phyloP scores from a whole-genome alignment of 345 rosid species.

The Psidium friedrichsthalianum region DNA sequence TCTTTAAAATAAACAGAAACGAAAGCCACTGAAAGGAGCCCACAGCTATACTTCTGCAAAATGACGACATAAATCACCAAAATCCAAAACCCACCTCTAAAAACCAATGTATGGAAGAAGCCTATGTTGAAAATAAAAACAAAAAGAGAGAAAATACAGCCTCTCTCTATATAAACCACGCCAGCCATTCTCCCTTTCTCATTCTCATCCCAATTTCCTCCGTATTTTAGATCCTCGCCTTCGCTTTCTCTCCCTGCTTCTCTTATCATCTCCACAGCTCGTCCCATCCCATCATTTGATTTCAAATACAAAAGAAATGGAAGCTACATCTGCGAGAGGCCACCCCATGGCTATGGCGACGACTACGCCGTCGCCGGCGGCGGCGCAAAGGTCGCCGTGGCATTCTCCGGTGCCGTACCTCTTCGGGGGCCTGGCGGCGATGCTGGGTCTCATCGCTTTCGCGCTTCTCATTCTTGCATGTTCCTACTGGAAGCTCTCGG shows the following conservation, averaged over 20 bases:
- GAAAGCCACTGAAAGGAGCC: neutral
- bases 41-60: neutral
- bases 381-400: slow-evolving; percentile 64
- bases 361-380: slow-evolving; percentile 1
- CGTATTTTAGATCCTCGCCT: neutral
- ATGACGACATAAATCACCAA: slow-evolving; percentile 11
- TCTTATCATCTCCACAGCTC: neutral
- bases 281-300: neutral
- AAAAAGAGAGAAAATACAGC: neutral
- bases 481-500: slow-evolving; percentile 92
- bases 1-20: neutral
- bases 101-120: neutral
- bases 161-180: slow-evolving; percentile 3
- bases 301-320: neutral
- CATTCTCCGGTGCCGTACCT: slow-evolving; percentile 95
- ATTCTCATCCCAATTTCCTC: neutral
- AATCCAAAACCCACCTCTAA: neutral
- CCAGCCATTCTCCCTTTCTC: neutral
- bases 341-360: slow-evolving; percentile 17
- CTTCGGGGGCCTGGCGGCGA: slow-evolving; percentile 92
- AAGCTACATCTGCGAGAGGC: slow-evolving; percentile 28
- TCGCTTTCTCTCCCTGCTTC: neutral
- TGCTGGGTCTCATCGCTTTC: slow-evolving; percentile 90
- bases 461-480: slow-evolving; percentile 91
- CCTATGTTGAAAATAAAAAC: neutral